Conservation (phyloP, 345 rosid species). For the Citrus medica region DNA sequence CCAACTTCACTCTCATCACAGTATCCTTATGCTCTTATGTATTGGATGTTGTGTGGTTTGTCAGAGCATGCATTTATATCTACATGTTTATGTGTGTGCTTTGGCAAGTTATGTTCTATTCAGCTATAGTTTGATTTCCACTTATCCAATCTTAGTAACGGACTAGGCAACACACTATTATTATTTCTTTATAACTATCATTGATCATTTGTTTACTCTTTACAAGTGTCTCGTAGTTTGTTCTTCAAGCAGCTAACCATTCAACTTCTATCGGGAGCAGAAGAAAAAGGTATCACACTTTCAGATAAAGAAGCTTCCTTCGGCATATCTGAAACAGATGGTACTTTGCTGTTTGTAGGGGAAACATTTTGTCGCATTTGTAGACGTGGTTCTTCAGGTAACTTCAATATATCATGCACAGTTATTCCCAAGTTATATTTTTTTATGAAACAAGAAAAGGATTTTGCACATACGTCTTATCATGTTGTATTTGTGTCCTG, state of each 20-base stretch:
- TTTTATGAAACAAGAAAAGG: neutral
- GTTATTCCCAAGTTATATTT: neutral
- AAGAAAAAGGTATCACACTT: constrained; percentile 29
- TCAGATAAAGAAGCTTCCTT: constrained; percentile 13
- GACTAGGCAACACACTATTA: neutral
- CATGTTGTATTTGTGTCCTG: neutral
- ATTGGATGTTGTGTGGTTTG: constrained; percentile 1
- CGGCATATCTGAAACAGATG: constrained; percentile 27
- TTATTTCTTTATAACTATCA: constrained; percentile 7
- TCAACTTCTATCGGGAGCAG: constrained; percentile 60
- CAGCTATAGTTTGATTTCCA: neutral
- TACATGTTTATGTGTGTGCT: neutral
- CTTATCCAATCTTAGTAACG: neutral
- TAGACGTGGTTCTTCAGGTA: constrained; percentile 96
- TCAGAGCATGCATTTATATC: neutral
- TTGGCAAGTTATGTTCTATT: neutral
- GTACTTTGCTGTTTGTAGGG: constrained; percentile 53
- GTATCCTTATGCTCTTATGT: constrained; percentile 65
- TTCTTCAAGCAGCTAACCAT: constrained; percentile 70
- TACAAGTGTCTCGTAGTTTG: constrained; percentile 43
- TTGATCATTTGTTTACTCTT: constrained; percentile 36
- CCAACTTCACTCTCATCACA: constrained; percentile 65
- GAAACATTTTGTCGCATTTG: constrained; percentile 77
- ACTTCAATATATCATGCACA: constrained; percentile 14
- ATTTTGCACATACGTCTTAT: neutral